Conservation (phyloP, 257 asterid genomes). For the Mentha longifolia region DNA sequence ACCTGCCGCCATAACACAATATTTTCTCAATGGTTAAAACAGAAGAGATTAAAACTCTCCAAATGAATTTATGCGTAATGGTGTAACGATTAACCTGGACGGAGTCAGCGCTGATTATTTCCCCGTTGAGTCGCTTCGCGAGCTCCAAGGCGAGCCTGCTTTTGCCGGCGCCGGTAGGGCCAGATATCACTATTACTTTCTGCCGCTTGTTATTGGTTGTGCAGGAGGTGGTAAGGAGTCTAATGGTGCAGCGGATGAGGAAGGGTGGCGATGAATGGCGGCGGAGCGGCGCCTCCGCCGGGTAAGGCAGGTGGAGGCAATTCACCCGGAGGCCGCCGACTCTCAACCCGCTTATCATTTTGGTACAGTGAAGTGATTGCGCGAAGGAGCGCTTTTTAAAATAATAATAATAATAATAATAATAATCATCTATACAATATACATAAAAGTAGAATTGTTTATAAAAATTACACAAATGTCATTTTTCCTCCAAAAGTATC, state of each 20-base stretch:
- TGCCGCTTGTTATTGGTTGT: slow-evolving; percentile 43
- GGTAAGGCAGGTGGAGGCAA: slow-evolving; percentile 52
- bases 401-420: no score
- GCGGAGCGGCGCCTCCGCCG: slow-evolving; percentile 46
- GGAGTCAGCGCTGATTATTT: slow-evolving; percentile 94
- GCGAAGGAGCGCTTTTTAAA: neutral
- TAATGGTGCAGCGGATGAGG: slow-evolving; percentile 35
- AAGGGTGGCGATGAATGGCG: slow-evolving; percentile 26
- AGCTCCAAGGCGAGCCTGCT: slow-evolving; percentile 87
- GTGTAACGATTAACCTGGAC: slow-evolving; percentile 60
- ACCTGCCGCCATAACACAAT: slow-evolving; percentile 50
- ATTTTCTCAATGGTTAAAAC: neutral
- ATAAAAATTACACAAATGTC: no score
- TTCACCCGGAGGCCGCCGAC: slow-evolving; percentile 50
- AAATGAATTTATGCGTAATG: neutral
- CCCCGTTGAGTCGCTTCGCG: slow-evolving; percentile 88
- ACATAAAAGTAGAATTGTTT: no score
- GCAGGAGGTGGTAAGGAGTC: slow-evolving; percentile 47
- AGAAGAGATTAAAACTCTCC: neutral
- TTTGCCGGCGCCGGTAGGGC: slow-evolving; percentile 98
- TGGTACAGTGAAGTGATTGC: neutral
- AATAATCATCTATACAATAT: no score
- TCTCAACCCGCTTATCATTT: slow-evolving; percentile 44
- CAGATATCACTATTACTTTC: slow-evolving; percentile 86
- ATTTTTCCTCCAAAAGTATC: no score